A percentile compares a stretch with the other conserved stretches of the same genome.
Evolutionary conservation across 2,329 filamentous ascomycete species (phyloP).

Genomic region (Aspergillus flavus): DNA sequence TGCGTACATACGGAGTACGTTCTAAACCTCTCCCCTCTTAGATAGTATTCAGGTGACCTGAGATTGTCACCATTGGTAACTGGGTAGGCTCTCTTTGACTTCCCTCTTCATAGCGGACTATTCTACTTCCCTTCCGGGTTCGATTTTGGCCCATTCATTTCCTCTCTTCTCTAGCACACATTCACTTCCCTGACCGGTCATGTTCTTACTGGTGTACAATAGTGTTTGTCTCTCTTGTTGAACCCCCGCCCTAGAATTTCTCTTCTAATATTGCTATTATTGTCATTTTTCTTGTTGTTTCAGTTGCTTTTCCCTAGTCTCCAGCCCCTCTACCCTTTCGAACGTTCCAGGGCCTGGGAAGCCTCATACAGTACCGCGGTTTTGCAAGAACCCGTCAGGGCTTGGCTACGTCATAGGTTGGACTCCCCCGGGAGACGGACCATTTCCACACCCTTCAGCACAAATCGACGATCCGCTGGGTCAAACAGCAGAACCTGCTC

Average conservation of each 20-base stretch:
- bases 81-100: not conserved
- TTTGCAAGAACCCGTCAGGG: constrained; percentile 22
- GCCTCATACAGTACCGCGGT: constrained; percentile 19
- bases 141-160: constrained; percentile 18
- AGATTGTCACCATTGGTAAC: not conserved
- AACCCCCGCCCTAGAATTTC: not conserved
- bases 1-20: not conserved
- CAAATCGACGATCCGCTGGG: constrained; percentile 26
- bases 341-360: constrained; percentile 1
- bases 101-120: constrained; percentile 22
- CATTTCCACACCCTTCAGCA: constrained; percentile 22
- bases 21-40: not conserved
- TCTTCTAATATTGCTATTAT: not conserved
- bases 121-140: constrained; percentile 27
- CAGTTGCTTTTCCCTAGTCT: not conserved
- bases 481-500: constrained; percentile 21
- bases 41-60: not conserved
- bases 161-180: constrained; percentile 10
- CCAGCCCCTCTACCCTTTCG: not conserved
- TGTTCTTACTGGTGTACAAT: not conserved
- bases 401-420: constrained; percentile 36
- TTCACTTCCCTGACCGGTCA: constrained; percentile 1
- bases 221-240: not conserved
- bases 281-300: not conserved
- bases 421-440: constrained; percentile 29